Evolutionary conservation across 805 yeast species (phyloP), one percentile per base, ranked within the genome.

Genomic region (Metschnikowia kunwiensis): DNA sequence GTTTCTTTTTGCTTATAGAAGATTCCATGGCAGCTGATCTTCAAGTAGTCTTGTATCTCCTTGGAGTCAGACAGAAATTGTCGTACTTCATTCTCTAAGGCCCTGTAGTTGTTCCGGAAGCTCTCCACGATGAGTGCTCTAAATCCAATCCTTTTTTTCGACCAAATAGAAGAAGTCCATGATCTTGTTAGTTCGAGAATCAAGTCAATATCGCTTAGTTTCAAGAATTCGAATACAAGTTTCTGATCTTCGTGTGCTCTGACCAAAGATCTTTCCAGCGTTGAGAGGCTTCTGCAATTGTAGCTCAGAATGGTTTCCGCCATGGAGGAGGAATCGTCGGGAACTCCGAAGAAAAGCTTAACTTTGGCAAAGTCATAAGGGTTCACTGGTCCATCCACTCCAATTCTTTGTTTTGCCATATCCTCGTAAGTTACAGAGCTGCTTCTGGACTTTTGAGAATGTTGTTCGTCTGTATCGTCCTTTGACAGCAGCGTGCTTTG

Each of bases 1-100:
- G 40, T 38, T 7, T 15, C 38, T 4, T 17, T 21, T 25, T 34
- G 42, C 30, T 42, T 42, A 12, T 24, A 17, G n/a, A 30, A 18
- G 12, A 38, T 27, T n/a, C 24, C 20, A 16, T 25, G 22, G 24
- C 40, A 38, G 3, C 12, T 19, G 1, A 24, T 14, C 4, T 5
- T n/a, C 4, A 42, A 27, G 9, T 20, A 21, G 12, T 25, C 31
- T n/a, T 29, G 16, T 0, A 35, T 19, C n/a, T 36, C 32, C 7
- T 27, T 18, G n/a, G 36, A 33, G 20, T 26, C 19, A n/a, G 9
- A 16, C 22, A 34, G 37, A 17, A 30, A 42, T 9, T 13, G 16
- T n/a, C 29, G 12, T 2, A 42, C 37, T 31, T 30, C 36, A 2
- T 8, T 22, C 24, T 42, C 42, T 3, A 38, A 18, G 7, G 18